These are phyloP conservation scores for Paracamarosporium sp. DNA, from an alignment of 2,329 filamentous ascomycete species.

Conservation along the genomic window DNA sequence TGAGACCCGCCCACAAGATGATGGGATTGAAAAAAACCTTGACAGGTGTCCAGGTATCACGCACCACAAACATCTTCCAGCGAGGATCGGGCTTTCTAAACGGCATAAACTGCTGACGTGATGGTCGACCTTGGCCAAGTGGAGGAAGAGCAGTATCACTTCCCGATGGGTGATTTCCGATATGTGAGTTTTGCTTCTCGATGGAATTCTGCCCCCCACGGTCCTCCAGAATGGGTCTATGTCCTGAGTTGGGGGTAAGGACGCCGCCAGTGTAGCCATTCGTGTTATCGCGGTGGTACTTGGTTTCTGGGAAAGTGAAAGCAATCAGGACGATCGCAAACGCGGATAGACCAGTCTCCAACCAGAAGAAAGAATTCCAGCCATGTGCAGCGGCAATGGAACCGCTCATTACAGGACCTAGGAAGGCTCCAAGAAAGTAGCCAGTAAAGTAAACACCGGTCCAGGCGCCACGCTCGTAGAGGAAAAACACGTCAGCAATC, in stretches of 20 bases:
- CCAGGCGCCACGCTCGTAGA: constrained; percentile 52
- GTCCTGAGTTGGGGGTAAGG: constrained; percentile 1
- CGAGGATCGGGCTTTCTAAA: constrained; percentile 46
- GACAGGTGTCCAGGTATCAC: constrained; percentile 49
- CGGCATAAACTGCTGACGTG: constrained; percentile 46
- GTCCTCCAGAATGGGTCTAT: neutral
- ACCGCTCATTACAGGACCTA: constrained; percentile 54
- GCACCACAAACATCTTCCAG: constrained; percentile 51
- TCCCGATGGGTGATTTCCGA: neutral
- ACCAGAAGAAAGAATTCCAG: constrained; percentile 57
- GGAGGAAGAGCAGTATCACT: constrained; percentile 18
- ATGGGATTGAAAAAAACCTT: constrained; percentile 56
- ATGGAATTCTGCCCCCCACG: constrained; percentile 18
- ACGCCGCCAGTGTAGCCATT: neutral
- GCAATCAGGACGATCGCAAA: constrained; percentile 50
- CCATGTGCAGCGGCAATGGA: constrained; percentile 50
- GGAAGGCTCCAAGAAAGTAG: constrained; percentile 52
- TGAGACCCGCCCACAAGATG: constrained; percentile 45
- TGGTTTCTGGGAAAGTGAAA: constrained; percentile 52
- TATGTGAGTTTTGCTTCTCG: constrained; percentile 34
- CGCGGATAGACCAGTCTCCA: constrained; percentile 48
- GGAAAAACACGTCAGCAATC: constrained; percentile 54
- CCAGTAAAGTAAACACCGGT: constrained; percentile 50
- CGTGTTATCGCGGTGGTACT: constrained; percentile 42
- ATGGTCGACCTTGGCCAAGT: constrained; percentile 46